These are phyloP conservation scores for Mimosa pudica DNA, from an alignment of 306 rosid genomes.

Conservation along the genomic window DNA sequence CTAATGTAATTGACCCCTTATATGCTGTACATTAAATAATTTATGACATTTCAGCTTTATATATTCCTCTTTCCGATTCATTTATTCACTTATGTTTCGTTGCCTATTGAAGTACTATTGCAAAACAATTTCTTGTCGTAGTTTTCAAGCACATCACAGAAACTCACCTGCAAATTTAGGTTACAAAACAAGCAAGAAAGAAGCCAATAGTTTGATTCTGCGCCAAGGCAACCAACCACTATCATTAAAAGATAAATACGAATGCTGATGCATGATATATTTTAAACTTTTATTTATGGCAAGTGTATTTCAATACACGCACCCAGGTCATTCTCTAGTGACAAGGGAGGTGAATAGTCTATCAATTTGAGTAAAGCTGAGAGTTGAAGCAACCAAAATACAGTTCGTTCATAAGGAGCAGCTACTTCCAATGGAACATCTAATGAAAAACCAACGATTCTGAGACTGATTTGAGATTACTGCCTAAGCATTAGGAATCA, in stretches of 20 bases:
- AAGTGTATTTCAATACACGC: neutral
- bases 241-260: neutral
- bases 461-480: constrained; percentile 13
- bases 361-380: neutral
- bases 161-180: neutral
- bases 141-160: neutral
- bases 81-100: neutral
- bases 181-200: neutral
- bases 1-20: constrained; percentile 22
- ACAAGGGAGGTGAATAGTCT: neutral
- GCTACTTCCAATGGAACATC: neutral
- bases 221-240: neutral
- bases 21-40: constrained; percentile 28
- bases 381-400: neutral
- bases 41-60: neutral
- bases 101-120: neutral
- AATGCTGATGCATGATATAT: neutral
- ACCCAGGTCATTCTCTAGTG: neutral
- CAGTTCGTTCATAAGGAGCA: neutral
- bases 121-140: neutral
- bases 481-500: constrained; percentile 5
- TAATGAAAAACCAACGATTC: constrained; percentile 6
- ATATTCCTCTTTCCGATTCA: neutral
- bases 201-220: neutral
- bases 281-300: neutral